These are phyloP conservation scores for Smithsoniella earleae DNA, from an alignment of 163 green algal species.

Conservation along the genomic window DNA sequence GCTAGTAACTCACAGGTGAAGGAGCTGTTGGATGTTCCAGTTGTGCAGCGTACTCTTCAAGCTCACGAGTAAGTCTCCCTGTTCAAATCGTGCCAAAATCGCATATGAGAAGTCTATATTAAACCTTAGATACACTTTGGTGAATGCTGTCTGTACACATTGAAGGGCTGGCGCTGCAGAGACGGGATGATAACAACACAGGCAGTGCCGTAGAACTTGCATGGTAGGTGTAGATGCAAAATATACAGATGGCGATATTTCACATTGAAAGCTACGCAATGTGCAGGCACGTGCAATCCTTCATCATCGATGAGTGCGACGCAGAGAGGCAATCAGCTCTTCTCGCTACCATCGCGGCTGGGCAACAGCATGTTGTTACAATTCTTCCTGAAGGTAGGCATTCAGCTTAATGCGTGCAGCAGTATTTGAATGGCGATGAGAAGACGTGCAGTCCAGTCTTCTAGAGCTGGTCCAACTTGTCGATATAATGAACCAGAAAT, in stretches of 20 bases:
- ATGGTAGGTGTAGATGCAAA: no score
- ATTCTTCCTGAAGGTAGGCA: not conserved
- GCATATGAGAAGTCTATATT: not conserved
- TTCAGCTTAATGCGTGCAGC: no score
- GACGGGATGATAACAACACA: no score
- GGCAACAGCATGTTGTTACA: not conserved
- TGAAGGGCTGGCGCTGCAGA: no score
- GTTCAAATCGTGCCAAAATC: not conserved
- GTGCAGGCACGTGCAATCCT: not conserved
- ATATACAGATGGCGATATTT: not conserved
- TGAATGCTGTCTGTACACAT: no score
- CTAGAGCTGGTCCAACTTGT: not conserved
- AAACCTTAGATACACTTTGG: not conserved
- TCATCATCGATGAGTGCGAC: not conserved
- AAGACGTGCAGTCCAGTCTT: not conserved
- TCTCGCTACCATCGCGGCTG: not conserved
- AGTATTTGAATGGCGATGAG: no score
- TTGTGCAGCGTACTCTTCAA: not conserved
- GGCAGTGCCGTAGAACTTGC: no score
- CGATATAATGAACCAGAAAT: not conserved
- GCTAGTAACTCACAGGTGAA: no score
- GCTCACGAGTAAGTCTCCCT: not conserved
- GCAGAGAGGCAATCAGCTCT: not conserved
- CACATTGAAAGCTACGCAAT: not conserved
- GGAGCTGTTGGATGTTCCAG: not conserved